Conservation (phyloP, 805 yeast genomes). For the Teunomyces aglyptinius region DNA sequence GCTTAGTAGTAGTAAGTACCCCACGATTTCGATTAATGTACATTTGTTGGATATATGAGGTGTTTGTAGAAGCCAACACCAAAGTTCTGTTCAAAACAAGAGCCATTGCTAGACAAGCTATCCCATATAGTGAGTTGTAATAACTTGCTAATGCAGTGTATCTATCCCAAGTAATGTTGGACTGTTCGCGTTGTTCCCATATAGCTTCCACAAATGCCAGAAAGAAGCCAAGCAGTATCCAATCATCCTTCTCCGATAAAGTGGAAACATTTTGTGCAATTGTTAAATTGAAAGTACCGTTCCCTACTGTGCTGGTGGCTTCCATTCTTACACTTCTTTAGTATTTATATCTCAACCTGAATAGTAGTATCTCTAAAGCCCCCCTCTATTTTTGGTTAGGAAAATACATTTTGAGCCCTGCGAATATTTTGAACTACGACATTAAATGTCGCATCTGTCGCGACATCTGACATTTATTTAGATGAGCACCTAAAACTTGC, state of each 20-base stretch:
- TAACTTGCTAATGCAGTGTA: slow-evolving; percentile 25
- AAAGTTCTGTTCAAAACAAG: slow-evolving; percentile 37
- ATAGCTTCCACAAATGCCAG: slow-evolving; percentile 10
- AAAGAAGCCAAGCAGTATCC: not conserved
- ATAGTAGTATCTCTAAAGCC: too few relatives aligned
- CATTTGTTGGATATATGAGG: slow-evolving; percentile 20
- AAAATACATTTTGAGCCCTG: not conserved
- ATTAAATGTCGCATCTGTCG: not conserved
- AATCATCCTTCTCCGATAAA: not conserved
- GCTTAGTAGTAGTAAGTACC: slow-evolving; percentile 7
- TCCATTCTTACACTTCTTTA: too few relatives aligned
- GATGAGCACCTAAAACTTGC: slow-evolving; percentile 3
- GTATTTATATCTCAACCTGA: too few relatives aligned
- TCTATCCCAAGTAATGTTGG: slow-evolving; percentile 14
- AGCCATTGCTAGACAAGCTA: slow-evolving; percentile 38
- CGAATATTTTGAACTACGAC: not conserved
- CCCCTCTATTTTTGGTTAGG: not conserved
- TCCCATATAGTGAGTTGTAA: slow-evolving; percentile 37
- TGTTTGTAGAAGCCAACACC: slow-evolving; percentile 37
- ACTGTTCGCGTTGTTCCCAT: slow-evolving; percentile 9
- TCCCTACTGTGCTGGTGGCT: too few relatives aligned
- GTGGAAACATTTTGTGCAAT: too few relatives aligned
- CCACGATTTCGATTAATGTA: slow-evolving; percentile 16
- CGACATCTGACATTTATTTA: not conserved
- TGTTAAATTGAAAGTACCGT: too few relatives aligned